These are phyloP conservation scores for Ophiorrhiza pumila DNA, from an alignment of 257 asterid genomes.

Conservation along the genomic window DNA sequence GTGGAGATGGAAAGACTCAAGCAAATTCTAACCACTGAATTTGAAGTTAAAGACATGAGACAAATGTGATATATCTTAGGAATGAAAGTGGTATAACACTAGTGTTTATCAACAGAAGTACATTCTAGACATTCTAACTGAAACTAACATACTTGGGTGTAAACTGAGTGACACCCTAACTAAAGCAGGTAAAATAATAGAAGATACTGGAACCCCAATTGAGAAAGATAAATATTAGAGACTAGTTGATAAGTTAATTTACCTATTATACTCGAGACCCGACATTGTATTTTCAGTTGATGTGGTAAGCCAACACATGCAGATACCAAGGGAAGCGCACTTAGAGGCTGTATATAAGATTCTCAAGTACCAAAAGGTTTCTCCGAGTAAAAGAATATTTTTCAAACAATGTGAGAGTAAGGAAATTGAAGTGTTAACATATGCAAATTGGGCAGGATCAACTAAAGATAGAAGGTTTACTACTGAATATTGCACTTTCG, in stretches of 20 bases:
- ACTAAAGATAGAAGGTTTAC: not conserved
- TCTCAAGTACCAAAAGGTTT: not conserved
- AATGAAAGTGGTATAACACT: no score
- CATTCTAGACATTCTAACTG: not conserved
- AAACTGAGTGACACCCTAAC: not conserved
- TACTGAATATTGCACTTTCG: not conserved
- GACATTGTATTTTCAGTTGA: not conserved
- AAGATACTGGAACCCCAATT: no score
- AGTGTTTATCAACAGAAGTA: not conserved
- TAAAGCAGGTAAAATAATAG: not conserved
- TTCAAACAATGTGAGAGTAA: not conserved
- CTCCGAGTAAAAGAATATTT: not conserved
- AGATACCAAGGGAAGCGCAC: not conserved
- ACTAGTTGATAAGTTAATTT: not conserved
- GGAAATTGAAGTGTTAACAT: not conserved
- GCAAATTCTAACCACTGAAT: no score
- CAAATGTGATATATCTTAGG: no score
- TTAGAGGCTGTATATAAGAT: not conserved
- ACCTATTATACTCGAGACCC: not conserved
- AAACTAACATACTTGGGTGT: not conserved
- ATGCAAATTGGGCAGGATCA: not conserved
- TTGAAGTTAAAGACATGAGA: no score
- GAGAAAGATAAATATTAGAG: not conserved
- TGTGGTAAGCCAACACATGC: no score
- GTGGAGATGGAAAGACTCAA: no score